Base-by-base conservation (phyloP, 495 filamentous ascomycete genomes). In the Thermothielavioides terrestris region DNA sequence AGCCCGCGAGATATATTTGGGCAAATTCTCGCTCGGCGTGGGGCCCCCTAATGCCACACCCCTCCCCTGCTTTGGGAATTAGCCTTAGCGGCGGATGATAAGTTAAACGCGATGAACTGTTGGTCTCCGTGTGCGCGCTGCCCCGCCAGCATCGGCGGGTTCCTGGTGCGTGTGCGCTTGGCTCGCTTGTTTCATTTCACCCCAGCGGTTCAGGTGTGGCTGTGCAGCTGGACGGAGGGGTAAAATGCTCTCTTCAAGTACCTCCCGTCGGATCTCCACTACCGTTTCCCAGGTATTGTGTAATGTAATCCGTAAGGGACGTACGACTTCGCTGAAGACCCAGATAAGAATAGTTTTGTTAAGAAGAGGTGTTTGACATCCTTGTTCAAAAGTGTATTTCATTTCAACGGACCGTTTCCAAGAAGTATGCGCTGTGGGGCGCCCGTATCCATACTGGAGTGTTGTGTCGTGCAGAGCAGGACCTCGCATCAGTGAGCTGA, bases 1-100 rank as follows among this genome's bases (percentile, higher is more conserved):
- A 54, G 8, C 6, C 3, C 4, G 18, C 14, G 10, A 36, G 32
- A 9, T 54, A 54, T 45, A 44, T 50, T 54, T 45, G 52, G 52
- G 36, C 39, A 45, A 45, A 43, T 41, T 35, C n/a, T 32, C 37
- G 4, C 26, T 41, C 28, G 20, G 1, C 26, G 34, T 28, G 25
- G 49, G 41, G 3, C 37, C 6, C 7, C 14, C 11, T 27, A 9
- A 23, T 7, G 2, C 10, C 47, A 6, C 39, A 31, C 38, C 23
- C 46, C 36, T 34, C 37, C 46, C 26, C 35, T 15, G 20, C 3
- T 21, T 48, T 23, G 34, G 35, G 34, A 3, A 28, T 28, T 14
- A 10, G 22, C 1, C 1, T 20, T 26, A 42, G 46, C 46, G 27
- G n/a, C n/a, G n/a, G n/a, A n/a, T n/a, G n/a, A n/a, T 25, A 1